Evolutionary conservation across 441 rosid genomes (phyloP).

Genomic region (Jatropha podagrica): DNA sequence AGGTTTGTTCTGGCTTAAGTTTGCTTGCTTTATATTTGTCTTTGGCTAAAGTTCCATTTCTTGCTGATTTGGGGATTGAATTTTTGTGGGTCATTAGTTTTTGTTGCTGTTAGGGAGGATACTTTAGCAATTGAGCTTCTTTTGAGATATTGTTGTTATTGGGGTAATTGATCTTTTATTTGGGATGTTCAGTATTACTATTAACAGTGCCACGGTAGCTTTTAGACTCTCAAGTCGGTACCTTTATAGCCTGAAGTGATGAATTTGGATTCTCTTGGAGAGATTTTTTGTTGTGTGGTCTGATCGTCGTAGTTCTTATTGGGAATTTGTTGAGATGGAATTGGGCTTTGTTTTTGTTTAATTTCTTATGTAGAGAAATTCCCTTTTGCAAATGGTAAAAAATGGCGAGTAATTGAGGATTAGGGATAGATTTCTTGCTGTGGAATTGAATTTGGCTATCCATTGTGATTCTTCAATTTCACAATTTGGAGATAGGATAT

Average conservation of each 20-base stretch:
- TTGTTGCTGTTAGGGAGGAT: neutral
- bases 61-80: constrained; percentile 5
- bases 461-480: constrained; percentile 11
- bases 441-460: constrained; percentile 18
- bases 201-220: neutral
- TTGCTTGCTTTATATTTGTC: neutral
- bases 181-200: neutral
- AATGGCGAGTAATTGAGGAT: constrained; percentile 12
- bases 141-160: neutral
- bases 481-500: constrained; percentile 13
- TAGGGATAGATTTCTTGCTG: constrained; percentile 19
- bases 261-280: constrained; percentile 16
- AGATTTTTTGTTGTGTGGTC: neutral
- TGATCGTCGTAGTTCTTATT: constrained; percentile 6
- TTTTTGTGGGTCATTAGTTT: constrained; percentile 3
- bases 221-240: constrained; percentile 3
- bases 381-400: constrained; percentile 10
- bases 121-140: neutral
- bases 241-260: constrained; percentile 21
- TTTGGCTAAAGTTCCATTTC: neutral
- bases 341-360: constrained; percentile 13
- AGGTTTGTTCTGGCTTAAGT: constrained; percentile 9
- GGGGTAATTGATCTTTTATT: neutral
- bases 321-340: constrained; percentile 18
- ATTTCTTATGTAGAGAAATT: constrained; percentile 6